Percentiles rank a stretch among this genome's conserved stretches.
Evolutionary conservation across 1,139 yeast species (phyloP).

Genomic region (Wickerhamiella infanticola): DNA sequence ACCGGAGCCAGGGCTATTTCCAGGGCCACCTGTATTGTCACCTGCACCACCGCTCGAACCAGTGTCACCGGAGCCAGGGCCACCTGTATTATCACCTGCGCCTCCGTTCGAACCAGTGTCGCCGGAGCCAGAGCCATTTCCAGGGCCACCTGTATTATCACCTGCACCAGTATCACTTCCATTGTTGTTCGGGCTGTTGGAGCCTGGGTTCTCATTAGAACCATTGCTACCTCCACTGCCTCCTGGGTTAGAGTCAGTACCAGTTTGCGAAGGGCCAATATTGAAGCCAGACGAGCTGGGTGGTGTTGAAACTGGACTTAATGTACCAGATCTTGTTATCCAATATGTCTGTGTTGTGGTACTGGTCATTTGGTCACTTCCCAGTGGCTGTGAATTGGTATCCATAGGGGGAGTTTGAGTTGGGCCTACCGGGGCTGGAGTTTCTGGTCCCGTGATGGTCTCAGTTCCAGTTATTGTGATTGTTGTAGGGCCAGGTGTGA

Average conservation of each 20-base stretch:
- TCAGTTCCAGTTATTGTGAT: neutral
- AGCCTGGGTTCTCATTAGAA: neutral
- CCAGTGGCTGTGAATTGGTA: neutral
- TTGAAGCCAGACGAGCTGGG: neutral
- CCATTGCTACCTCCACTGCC: neutral
- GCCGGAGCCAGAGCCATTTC: neutral
- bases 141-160: neutral
- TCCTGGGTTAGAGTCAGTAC: neutral
- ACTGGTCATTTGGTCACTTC: neutral
- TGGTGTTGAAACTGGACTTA: neutral
- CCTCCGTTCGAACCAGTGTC: neutral
- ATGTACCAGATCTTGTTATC: neutral
- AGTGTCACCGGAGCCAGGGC: neutral
- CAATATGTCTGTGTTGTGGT: neutral
- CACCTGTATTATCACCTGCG: neutral
- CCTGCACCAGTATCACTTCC: neutral
- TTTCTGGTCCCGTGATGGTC: no score
- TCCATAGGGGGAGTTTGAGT: neutral
- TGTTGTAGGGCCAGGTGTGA: neutral
- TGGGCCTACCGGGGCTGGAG: no score
- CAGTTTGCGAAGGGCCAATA: neutral
- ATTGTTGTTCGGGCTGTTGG: neutral
- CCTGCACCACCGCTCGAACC: neutral
- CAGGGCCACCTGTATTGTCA: neutral
- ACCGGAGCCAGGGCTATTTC: neutral